phyloP scores from a whole-genome alignment of 345 rosid species.

The Lagerstroemia speciosa region DNA sequence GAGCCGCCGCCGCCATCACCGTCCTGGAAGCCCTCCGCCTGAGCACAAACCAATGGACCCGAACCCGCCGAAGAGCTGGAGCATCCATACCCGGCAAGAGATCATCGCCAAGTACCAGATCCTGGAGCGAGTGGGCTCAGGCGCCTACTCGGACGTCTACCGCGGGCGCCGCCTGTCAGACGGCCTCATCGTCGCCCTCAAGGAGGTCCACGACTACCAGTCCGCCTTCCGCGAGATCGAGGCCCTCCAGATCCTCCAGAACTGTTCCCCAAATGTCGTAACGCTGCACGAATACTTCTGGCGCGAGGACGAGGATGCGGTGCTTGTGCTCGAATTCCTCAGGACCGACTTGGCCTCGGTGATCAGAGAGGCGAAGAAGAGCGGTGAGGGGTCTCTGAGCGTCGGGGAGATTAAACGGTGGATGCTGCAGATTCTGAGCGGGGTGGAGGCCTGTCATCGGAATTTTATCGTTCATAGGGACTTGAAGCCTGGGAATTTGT shows the following conservation, averaged over 20 bases:
- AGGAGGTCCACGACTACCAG: slow-evolving; percentile 93
- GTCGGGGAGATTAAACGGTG: slow-evolving; percentile 72
- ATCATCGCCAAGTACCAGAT: slow-evolving; percentile 76
- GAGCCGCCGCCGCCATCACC: not conserved
- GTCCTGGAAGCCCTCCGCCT: not conserved
- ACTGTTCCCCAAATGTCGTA: slow-evolving; percentile 63
- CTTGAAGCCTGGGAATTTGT: slow-evolving; percentile 82
- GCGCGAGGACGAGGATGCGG: slow-evolving; percentile 97
- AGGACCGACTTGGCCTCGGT: slow-evolving; percentile 64
- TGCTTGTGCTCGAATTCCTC: slow-evolving; percentile 77
- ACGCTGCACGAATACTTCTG: slow-evolving; percentile 78
- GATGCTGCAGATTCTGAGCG: slow-evolving; percentile 83
- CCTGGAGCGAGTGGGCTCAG: slow-evolving; percentile 81
- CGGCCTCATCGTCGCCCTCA: slow-evolving; percentile 63
- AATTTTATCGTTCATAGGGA: slow-evolving; percentile 83
- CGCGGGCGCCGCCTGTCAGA: slow-evolving; percentile 71
- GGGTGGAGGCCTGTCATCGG: slow-evolving; percentile 72
- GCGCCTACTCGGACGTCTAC: slow-evolving; percentile 91
- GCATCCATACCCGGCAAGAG: slow-evolving; percentile 86
- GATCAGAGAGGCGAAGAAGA: slow-evolving; percentile 45
- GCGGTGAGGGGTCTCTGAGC: slow-evolving; percentile 24
- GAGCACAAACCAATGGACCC: not conserved
- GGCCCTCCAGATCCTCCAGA: slow-evolving; percentile 57
- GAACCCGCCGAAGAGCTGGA: slow-evolving; percentile 73
- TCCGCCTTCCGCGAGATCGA: slow-evolving; percentile 92